Percentiles rank a stretch among this genome's conserved stretches.
phyloP scores from a whole-genome alignment of 2,329 filamentous ascomycete species.

The Monosporascus sp. region DNA sequence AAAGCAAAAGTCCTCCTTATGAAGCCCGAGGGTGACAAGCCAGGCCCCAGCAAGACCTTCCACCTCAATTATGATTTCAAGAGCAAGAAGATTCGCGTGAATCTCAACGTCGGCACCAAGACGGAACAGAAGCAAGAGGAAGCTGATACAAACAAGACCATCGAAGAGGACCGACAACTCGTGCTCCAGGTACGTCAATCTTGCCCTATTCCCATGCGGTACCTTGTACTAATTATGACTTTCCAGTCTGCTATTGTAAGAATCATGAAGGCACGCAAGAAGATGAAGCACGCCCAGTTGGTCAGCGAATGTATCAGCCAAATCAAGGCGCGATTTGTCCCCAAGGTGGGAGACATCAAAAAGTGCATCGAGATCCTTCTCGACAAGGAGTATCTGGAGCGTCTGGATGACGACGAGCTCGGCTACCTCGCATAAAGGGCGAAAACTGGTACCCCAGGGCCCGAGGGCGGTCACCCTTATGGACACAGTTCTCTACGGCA shows the following conservation, averaged over 20 bases:
- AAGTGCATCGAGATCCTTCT: slow-evolving; percentile 98
- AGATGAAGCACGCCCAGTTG: slow-evolving; percentile 94
- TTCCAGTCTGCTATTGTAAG: slow-evolving; percentile 90
- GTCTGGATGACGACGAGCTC: slow-evolving; percentile 87
- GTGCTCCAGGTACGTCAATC: slow-evolving; percentile 76
- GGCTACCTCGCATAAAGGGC: slow-evolving; percentile 76
- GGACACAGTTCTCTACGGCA: background rate
- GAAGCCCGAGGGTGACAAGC: slow-evolving; percentile 66
- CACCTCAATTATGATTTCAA: slow-evolving; percentile 91
- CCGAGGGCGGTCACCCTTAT: background rate
- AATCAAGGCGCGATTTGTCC: slow-evolving; percentile 87
- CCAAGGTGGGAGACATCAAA: slow-evolving; percentile 94
- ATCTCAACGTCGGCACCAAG: slow-evolving; percentile 91
- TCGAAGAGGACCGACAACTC: slow-evolving; percentile 95
- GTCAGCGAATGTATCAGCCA: slow-evolving; percentile 94
- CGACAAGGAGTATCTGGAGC: slow-evolving; percentile 98
- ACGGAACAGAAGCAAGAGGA: slow-evolving; percentile 94
- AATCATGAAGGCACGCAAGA: slow-evolving; percentile 99
- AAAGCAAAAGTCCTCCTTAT: slow-evolving; percentile 87
- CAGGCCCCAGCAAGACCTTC: slow-evolving; percentile 73
- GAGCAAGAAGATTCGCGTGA: slow-evolving; percentile 96
- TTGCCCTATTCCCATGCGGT: background rate
- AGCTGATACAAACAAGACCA: slow-evolving; percentile 97
- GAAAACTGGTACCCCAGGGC: background rate
- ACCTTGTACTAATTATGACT: slow-evolving; percentile 6